Percentiles rank a stretch among this genome's conserved stretches.
phyloP scores from a whole-genome alignment of 2,329 filamentous ascomycete species.

The Colletotrichum magnum region DNA sequence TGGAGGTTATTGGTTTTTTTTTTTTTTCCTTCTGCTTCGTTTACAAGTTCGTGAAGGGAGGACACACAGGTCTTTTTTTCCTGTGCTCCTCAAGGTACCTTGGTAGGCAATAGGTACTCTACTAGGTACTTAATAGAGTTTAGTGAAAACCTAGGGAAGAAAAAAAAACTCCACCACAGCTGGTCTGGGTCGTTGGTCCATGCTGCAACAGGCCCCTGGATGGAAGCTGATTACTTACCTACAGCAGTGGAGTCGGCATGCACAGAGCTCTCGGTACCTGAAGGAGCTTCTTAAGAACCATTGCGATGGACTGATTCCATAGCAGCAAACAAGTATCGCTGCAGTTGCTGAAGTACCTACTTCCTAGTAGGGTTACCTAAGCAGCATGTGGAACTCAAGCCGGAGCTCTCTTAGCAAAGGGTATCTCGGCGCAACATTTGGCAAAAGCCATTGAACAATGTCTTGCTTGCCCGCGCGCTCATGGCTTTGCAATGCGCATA shows the following conservation, averaged over 20 bases:
- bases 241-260: conserved; percentile 16
- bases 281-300: conserved; percentile 23
- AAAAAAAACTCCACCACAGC: conserved; percentile 35
- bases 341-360: not conserved
- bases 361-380: conserved; percentile 1
- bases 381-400: conserved; percentile 2
- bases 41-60: conserved; percentile 35
- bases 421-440: not conserved
- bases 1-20: conserved; percentile 25
- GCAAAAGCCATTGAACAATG: conserved; percentile 25
- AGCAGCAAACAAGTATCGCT: too few species aligned
- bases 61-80: not conserved
- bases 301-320: not conserved
- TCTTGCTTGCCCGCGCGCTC: not conserved
- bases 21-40: conserved; percentile 29
- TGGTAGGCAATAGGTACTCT: too few species aligned
- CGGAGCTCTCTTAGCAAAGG: conserved; percentile 18
- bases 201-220: not conserved
- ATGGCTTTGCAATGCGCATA: not conserved
- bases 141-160: conserved; percentile 18
- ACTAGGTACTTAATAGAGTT: too few species aligned
- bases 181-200: conserved; percentile 19
- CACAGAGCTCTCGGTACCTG: conserved; percentile 26
- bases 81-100: too few species aligned
- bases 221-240: conserved; percentile 27